Base-by-base conservation (phyloP, 768 basidiomycete genomes). In the Boletus pseudo-olivaceus region DNA sequence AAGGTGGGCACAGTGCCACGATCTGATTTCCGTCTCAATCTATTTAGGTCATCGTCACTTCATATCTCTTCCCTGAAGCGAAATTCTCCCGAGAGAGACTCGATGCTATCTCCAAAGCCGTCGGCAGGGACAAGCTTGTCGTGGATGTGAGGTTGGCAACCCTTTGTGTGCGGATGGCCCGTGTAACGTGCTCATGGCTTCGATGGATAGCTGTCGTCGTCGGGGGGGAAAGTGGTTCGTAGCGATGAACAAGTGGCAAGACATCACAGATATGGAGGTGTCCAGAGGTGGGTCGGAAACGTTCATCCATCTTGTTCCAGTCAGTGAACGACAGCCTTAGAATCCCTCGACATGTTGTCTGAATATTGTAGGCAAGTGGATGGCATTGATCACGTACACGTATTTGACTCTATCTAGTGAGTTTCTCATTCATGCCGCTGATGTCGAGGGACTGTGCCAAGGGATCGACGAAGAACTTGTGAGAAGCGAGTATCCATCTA, bases 201-300 rank as follows among this genome's bases (percentile, higher is more conserved):
- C 14, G 35, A 53, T 40, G 42, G 33, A 59, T 58, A 98, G 96
- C 67, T 99, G 96, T 72, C 85, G 96, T 19, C 79, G 82, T 60
- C 75, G 84, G 64, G 87, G 75, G 9, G 75, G 82, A 43, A 83
- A 75, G 57, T 99, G 97, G 97, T 77, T 93, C 33, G 89, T 99
- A 12, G 94, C 96, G 11, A 98, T 95, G 94, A 96, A 98, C 74
- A 95, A 93, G 67, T 99, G 97, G 97, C 95, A 96, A 66, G 87
- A 90, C 55, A 79, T 97, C 48, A 98, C 97, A 0, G 92, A 98
- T 63, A 93, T 93, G 87, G 87, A 91, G 64, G 89, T 99, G 17
- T 87, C 79, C 57, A 76, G 85, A 81, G 91, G 94, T 88, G 49
- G 17, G 71, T 55, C 44, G 30, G 4, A 37, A 38, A 27, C n/a